phyloP scores from a whole-genome alignment of 768 basidiomycete genomes.

The Mycena chlorophos region DNA sequence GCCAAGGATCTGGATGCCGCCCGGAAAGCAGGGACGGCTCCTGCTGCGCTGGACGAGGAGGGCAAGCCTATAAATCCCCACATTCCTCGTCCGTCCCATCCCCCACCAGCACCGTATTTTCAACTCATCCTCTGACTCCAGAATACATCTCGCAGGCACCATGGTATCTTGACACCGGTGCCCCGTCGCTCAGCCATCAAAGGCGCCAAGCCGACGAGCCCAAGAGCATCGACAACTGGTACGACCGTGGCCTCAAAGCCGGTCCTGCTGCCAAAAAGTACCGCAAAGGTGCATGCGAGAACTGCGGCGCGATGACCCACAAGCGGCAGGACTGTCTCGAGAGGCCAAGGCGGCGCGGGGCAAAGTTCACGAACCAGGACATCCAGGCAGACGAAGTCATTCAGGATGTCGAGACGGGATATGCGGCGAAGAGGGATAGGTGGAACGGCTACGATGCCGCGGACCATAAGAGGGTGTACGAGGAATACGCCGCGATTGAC shows the following conservation, averaged over 20 bases:
- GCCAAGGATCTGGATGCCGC: slow-evolving; percentile 98
- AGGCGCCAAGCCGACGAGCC: slow-evolving; percentile 71
- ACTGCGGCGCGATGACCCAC: slow-evolving; percentile 97
- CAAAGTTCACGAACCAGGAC: slow-evolving; percentile 86
- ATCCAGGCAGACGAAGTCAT: slow-evolving; percentile 91
- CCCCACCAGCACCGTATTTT: not conserved
- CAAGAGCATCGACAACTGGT: slow-evolving; percentile 85
- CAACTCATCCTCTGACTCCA: slow-evolving; percentile 30
- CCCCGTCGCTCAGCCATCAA: slow-evolving; percentile 92
- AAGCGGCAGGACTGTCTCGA: slow-evolving; percentile 90
- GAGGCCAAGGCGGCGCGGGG: slow-evolving; percentile 93
- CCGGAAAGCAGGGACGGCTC: slow-evolving; percentile 96
- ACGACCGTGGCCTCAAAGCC: slow-evolving; percentile 79
- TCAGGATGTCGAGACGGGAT: slow-evolving; percentile 74
- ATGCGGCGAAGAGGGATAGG: slow-evolving; percentile 93
- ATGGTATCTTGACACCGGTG: slow-evolving; percentile 96
- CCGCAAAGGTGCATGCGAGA: slow-evolving; percentile 97
- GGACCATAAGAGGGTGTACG: slow-evolving; percentile 83
- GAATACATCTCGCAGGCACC: slow-evolving; percentile 99
- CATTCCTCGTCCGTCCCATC: slow-evolving; percentile 91
- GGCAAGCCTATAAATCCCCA: slow-evolving; percentile 97
- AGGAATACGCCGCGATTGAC: slow-evolving; percentile 93
- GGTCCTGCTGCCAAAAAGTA: slow-evolving; percentile 96
- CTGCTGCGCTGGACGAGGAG: slow-evolving; percentile 92
- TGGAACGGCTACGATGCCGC: slow-evolving; percentile 98